Evolutionary conservation across 345 rosid species (phyloP).

Genomic region (Camelina hispida): DNA sequence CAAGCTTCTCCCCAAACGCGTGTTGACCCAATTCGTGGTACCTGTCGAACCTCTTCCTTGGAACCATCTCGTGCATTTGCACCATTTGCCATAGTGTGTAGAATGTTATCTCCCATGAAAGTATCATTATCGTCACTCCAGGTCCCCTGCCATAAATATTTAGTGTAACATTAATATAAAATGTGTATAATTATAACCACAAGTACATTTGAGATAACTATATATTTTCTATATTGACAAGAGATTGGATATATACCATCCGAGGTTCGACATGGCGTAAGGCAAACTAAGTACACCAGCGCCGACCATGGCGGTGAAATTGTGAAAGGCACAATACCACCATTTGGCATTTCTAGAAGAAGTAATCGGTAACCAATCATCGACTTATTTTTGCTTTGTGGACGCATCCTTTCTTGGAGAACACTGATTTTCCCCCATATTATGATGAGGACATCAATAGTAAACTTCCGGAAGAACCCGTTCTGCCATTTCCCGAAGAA

Average conservation of each 20-base stretch:
- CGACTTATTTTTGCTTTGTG: slow-evolving; percentile 47
- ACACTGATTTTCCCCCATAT: slow-evolving; percentile 13
- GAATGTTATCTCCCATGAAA: slow-evolving; percentile 77
- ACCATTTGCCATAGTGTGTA: slow-evolving; percentile 96
- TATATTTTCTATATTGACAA: background rate
- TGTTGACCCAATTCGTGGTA: slow-evolving; percentile 79
- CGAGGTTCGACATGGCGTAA: slow-evolving; percentile 77
- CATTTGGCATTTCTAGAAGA: slow-evolving; percentile 76
- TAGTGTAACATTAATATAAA: background rate
- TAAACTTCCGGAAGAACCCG: too few species aligned
- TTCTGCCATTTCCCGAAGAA: too few species aligned
- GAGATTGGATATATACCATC: slow-evolving; percentile 56
- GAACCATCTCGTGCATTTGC: slow-evolving; percentile 84
- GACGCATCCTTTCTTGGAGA: slow-evolving; percentile 12
- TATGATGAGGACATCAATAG: too few species aligned
- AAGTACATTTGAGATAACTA: background rate
- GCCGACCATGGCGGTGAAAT: slow-evolving; percentile 89
- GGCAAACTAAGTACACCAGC: slow-evolving; percentile 95
- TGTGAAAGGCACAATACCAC: slow-evolving; percentile 95
- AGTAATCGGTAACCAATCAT: slow-evolving; percentile 81
- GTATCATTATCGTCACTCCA: slow-evolving; percentile 52
- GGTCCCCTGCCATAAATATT: slow-evolving; percentile 63
- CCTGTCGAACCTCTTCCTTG: slow-evolving; percentile 77
- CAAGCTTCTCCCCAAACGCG: slow-evolving; percentile 83
- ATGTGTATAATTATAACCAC: background rate